Evolutionary conservation across 352 stramenopile species (phyloP).

Genomic region (Phytophthora niederhauseri): DNA sequence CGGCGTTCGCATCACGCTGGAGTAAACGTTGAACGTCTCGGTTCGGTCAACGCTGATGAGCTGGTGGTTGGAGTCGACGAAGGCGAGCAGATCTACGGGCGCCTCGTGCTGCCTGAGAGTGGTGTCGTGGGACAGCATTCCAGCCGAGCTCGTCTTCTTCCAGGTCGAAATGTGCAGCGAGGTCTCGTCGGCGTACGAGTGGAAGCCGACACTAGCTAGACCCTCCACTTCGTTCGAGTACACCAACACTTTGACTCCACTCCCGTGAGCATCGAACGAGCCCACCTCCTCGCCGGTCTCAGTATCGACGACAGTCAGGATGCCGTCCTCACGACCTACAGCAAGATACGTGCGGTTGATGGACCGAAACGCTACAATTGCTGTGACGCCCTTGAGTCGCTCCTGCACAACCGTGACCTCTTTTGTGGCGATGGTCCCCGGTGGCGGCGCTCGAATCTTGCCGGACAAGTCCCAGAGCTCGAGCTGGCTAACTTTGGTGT

Average conservation of each 20-base stretch:
- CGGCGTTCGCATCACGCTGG: conserved; percentile 49
- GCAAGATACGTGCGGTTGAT: conserved; percentile 61
- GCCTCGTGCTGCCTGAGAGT: conserved; percentile 44
- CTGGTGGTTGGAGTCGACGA: conserved; percentile 66
- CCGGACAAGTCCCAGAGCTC: conserved; percentile 61
- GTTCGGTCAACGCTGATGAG: conserved; percentile 60
- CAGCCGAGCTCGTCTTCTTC: conserved; percentile 42
- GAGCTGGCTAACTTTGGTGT: conserved; percentile 63
- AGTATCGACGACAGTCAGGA: conserved; percentile 59
- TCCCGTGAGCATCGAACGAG: conserved; percentile 59
- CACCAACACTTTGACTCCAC: conserved; percentile 58
- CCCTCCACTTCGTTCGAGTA: conserved; percentile 55
- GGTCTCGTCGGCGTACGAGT: conserved; percentile 73
- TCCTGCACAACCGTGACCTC: conserved; percentile 43
- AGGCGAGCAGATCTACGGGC: conserved; percentile 49
- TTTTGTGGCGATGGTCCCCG: conserved; percentile 33
- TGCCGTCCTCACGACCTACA: conserved; percentile 58
- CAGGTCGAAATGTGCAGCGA: conserved; percentile 63
- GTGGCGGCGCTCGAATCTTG: conserved; percentile 28
- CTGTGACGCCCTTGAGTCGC: conserved; percentile 57
- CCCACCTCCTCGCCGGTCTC: conserved; percentile 52
- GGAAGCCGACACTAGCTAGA: conserved; percentile 60
- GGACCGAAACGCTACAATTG: conserved; percentile 49
- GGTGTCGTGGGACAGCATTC: conserved; percentile 37
- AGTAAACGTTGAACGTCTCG: conserved; percentile 51